Conservation (phyloP, 495 filamentous ascomycete species). For the Baudoinia panamericana region DNA sequence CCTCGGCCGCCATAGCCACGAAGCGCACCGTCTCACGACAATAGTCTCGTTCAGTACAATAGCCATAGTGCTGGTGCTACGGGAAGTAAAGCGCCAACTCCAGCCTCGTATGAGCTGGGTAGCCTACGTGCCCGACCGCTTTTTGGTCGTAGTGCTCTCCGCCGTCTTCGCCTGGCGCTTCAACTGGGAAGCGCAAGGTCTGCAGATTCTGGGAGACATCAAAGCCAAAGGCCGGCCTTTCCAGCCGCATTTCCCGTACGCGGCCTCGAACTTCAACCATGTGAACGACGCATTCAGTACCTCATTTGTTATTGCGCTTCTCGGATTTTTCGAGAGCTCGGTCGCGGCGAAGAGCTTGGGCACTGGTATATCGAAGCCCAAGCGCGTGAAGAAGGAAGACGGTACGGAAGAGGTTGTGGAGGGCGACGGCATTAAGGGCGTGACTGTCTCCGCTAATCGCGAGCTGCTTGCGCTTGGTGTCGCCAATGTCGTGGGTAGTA, state of each 20-base stretch:
- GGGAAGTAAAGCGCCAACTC: conserved; percentile 67
- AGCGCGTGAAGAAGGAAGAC: neutral
- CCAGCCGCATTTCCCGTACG: conserved; percentile 74
- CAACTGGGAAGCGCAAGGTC: conserved; percentile 65
- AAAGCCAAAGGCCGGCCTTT: conserved; percentile 58
- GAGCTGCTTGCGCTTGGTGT: conserved; percentile 87
- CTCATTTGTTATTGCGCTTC: conserved; percentile 80
- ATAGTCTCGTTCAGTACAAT: conserved; percentile 69
- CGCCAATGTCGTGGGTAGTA: conserved; percentile 79
- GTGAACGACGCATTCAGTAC: conserved; percentile 81
- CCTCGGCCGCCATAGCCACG: conserved; percentile 48
- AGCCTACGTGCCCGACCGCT: conserved; percentile 85
- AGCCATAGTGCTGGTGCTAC: conserved; percentile 66
- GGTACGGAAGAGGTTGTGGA: conserved; percentile 32
- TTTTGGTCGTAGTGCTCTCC: conserved; percentile 77
- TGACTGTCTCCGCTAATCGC: conserved; percentile 76
- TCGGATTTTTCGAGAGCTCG: conserved; percentile 96
- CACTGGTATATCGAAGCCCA: neutral
- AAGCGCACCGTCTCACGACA: conserved; percentile 60
- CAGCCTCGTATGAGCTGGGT: conserved; percentile 69
- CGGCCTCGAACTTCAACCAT: conserved; percentile 57
- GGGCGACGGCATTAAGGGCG: conserved; percentile 52
- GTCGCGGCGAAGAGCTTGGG: conserved; percentile 91
- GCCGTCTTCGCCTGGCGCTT: conserved; percentile 68
- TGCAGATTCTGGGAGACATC: conserved; percentile 72